Evolutionary conservation across 495 filamentous ascomycete species (phyloP).

Genomic region (Penicillium steckii): DNA sequence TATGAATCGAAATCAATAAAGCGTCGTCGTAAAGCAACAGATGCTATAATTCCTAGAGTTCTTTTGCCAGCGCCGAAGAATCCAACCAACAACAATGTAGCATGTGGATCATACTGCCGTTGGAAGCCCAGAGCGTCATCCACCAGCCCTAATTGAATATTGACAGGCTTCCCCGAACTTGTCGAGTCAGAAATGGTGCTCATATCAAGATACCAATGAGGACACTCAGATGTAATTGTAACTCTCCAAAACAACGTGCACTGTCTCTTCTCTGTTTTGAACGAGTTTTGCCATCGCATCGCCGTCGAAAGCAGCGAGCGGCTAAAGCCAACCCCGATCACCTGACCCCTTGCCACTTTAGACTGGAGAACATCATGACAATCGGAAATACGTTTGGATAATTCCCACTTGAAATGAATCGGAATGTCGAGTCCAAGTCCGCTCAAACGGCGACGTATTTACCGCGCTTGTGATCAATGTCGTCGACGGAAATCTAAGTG

Average conservation of each 20-base stretch:
- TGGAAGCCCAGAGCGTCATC: conserved; percentile 1
- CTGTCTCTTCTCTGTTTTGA: not conserved
- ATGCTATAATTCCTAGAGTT: conserved; percentile 70
- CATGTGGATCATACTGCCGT: conserved; percentile 28
- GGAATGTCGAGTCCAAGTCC: conserved; percentile 10
- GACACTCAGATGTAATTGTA: too few relatives aligned
- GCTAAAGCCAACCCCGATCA: conserved; percentile 18
- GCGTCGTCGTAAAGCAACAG: conserved; percentile 60
- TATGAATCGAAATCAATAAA: conserved; percentile 65
- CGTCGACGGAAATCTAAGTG: conserved; percentile 58
- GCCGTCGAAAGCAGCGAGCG: conserved; percentile 3
- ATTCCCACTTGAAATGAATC: not conserved
- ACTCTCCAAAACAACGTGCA: too few relatives aligned
- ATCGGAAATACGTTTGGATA: not conserved
- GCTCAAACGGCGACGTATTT: conserved; percentile 49
- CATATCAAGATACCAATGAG: conserved; percentile 2
- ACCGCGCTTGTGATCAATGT: conserved; percentile 61
- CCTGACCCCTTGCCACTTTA: conserved; percentile 7
- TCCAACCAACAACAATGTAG: conserved; percentile 69
- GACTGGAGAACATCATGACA: not conserved
- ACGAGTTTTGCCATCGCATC: not conserved
- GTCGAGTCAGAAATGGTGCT: not conserved
- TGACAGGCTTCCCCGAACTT: not conserved
- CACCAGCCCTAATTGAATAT: not conserved
- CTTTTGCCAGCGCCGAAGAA: conserved; percentile 68